Conservation (phyloP, 176 grass and related monocot genomes). For the Oryza coarctata region DNA sequence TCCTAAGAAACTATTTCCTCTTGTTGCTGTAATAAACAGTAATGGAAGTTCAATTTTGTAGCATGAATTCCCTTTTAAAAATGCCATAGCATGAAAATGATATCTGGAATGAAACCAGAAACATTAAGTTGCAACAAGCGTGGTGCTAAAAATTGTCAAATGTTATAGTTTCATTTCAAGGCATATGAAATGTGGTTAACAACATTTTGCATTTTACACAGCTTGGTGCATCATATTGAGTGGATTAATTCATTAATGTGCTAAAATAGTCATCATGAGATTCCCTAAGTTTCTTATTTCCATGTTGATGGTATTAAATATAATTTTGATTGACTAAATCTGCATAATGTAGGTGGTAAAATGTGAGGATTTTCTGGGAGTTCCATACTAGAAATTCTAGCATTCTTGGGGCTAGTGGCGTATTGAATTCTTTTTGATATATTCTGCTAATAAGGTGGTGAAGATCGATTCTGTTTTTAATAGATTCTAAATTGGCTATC, state of each 20-base stretch:
- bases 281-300: background rate
- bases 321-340: background rate
- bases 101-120: background rate
- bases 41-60: background rate
- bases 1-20: background rate
- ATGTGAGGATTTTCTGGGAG: background rate
- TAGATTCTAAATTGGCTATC: background rate
- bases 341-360: background rate
- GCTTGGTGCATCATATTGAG: background rate
- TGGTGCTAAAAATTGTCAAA: background rate
- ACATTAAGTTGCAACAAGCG: background rate
- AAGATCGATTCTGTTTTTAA: background rate
- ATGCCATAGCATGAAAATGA: background rate
- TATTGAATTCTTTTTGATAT: conserved; percentile 1
- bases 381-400: background rate
- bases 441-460: background rate
- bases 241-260: background rate
- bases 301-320: background rate
- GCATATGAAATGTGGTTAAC: background rate
- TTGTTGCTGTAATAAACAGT: background rate
- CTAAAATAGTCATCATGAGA: background rate
- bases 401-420: background rate
- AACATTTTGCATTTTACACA: background rate
- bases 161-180: background rate
- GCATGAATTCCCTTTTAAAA: background rate